A percentile compares a stretch with the other conserved stretches of the same genome.
Conservation (phyloP, 305 asterid genomes). For the Solanum hybrid region DNA sequence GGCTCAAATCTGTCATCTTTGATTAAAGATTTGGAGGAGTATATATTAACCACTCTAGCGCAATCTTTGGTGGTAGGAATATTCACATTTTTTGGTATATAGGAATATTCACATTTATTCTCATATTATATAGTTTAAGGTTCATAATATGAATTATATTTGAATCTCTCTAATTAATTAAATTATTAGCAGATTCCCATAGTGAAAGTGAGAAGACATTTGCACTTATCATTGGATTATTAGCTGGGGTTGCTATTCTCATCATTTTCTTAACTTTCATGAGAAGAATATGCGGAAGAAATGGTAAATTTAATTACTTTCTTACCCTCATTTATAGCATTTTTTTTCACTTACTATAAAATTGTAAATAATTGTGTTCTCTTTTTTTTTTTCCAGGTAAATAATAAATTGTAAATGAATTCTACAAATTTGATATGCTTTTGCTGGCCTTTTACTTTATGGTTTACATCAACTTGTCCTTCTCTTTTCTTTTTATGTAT, state of each 20-base stretch:
- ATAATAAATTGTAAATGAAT: slow-evolving; percentile 24
- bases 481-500: slow-evolving; percentile 10
- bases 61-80: background rate
- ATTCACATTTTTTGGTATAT: background rate
- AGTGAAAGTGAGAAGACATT: slow-evolving; percentile 68
- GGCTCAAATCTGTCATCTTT: background rate
- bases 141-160: background rate
- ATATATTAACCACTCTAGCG: background rate
- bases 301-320: slow-evolving; percentile 24
- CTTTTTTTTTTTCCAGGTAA: slow-evolving; percentile 33
- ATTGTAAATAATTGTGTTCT: background rate
- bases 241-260: slow-evolving; percentile 63
- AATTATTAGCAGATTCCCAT: slow-evolving; percentile 32
- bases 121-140: background rate
- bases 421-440: slow-evolving; percentile 1
- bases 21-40: background rate
- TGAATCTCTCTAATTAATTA: background rate
- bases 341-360: background rate
- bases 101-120: background rate
- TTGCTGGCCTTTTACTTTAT: slow-evolving; percentile 16
- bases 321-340: background rate
- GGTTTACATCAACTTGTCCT: slow-evolving; percentile 20
- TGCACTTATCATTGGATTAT: slow-evolving; percentile 60
- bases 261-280: slow-evolving; percentile 63
- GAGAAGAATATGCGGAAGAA: slow-evolving; percentile 41